Base-by-base conservation (phyloP, 495 filamentous ascomycete genomes). In the Aspergillus nanangensis region DNA sequence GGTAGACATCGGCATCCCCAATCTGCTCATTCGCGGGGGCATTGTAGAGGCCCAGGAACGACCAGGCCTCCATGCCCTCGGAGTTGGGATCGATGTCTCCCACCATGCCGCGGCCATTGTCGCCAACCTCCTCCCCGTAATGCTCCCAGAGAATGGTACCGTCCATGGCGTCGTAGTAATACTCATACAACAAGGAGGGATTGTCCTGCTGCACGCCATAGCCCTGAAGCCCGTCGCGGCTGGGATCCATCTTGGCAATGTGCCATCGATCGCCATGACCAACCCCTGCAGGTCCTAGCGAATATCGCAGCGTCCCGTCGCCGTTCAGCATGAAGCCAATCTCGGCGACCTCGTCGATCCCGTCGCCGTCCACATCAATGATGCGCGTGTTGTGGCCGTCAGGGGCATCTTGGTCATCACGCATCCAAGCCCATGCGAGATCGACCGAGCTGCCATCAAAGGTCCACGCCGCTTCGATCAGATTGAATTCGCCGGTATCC, bases 301-400 rank as follows among this genome's bases (percentile, higher is more conserved):
- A 1, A 22, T 46, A 46, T 2, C n/a, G 11, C 3, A 41, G 10
- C 2, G 37, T 21, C 5, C 45, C 45, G 27, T 48, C 45, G 8
- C 45, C 45, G 10, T 41, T 41, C 2, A 48, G 25, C 8, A 35
- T 15, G 24, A 48, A 48, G 20, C 45, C 45, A 19, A 48, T 48
- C 36, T 48, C 45, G 1, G 11, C 25, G 13, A 48, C 38, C 2
- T 48, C 45, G 29, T 48, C 45, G 9, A 13, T 23, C 3, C 45
- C 45, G 38, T 48, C 45, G 20, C 45, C 37, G 24, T 48, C 19
- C 9, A 41, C 45, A 14, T 48, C 45, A 1, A 48, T 14, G n/a
- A 48, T 48, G 7, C 45, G 45, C 3, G 37, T 41, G 37, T 48
- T 41, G 27, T 48, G 45, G 4, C 45, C 45, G 36, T 48, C 45